Evolutionary conservation across 352 stramenopile species (phyloP), one percentile per base, ranked within the genome.

Genomic region (Globisporangium ultimum): DNA sequence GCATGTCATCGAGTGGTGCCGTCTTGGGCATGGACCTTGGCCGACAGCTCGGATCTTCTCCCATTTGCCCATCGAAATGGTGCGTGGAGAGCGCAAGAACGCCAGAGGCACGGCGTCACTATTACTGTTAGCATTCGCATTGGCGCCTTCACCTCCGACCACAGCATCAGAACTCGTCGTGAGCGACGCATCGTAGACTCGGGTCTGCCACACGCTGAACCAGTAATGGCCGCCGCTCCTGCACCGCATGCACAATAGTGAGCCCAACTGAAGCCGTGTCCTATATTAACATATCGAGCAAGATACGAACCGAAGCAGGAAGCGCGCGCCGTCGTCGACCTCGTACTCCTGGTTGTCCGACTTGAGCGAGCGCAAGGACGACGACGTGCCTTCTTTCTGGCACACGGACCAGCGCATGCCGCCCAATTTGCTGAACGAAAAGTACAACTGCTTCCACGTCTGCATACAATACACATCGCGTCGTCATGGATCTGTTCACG

Each of bases 151-250:
- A 32, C 18, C 24, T 42, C 0, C 10, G 20, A 15, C 43, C 15
- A 22, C 22, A 28, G 22, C 11, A 24, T 49, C 38, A 48, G 18
- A 18, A 7, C 28, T 36, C 28, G 24, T 22, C 7, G n/a, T 10
- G 24, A 88, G 43, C 20, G 61, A 53, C 1, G 58, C 58, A 0
- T 74, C 53, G 2, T 61, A 54, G 1, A 82, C 47, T 10, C 48
- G 66, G 1, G 76, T 70, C 48, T 89, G 71, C 48, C 74, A 66
- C 0, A 91, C 76, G 45, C 66, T 88, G 60, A 91, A 91, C 78
- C 76, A 88, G 34, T 91, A 91, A 50, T 91, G 82, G 0, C 82
- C 82, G 14, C 82, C 82, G 57, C 81, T 89, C 51, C 74, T 86
- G 42, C 18, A 40, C 46, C 18, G 17, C 13, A 17, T 17, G 24